Evolutionary conservation across 345 rosid species (phyloP), one percentile per base, ranked within the genome.

Genomic region (Aethionema arabicum): DNA sequence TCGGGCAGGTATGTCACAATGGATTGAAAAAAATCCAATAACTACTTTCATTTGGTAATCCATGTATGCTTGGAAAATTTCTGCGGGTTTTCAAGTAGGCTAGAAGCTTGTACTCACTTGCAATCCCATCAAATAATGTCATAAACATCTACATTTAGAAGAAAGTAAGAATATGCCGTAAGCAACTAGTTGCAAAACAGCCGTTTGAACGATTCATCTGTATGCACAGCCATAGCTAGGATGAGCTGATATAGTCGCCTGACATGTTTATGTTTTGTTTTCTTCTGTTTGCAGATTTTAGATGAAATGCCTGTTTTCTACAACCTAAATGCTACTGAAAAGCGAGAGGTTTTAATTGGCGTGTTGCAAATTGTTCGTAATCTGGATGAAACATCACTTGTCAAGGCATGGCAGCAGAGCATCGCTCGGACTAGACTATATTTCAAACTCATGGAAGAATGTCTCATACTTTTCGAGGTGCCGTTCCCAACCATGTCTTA

Each of bases 241-340:
- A 27, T n/a, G 51, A 46, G 7, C 44, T 48, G 53, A 16, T 56
- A 56, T 50, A 8, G 56, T 43, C 32, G 52, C 49, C 45, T 52
- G 65, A 57, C 51, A 27, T 46, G 39, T 14, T 62, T 11, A 62
- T 67, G 44, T 63, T 61, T 52, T 59, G 56, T 41, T 74, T 56
- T 72, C 33, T 55, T 61, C 40, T 46, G 50, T 67, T 30, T 79
- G 90, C 96, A 93, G 99, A 93, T 93, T 72, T 78, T 93, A 38
- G 99, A 93, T 76, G 99, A 93, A 83, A 93, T 93, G 99, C 99
- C 99, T 40, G 95, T 93, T 51, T 93, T 90, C 73, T 93, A 93
- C 84, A 90, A 87, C 70, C 81, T 93, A 73, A 93, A 83, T 84
- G 84, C 92, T 31, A 82, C 83, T 65, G 99, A 90, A 74, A 93